These are phyloP conservation scores for Backusella luteola DNA, from an alignment of 192 early-diverging fungal species.

Conservation along the genomic window DNA sequence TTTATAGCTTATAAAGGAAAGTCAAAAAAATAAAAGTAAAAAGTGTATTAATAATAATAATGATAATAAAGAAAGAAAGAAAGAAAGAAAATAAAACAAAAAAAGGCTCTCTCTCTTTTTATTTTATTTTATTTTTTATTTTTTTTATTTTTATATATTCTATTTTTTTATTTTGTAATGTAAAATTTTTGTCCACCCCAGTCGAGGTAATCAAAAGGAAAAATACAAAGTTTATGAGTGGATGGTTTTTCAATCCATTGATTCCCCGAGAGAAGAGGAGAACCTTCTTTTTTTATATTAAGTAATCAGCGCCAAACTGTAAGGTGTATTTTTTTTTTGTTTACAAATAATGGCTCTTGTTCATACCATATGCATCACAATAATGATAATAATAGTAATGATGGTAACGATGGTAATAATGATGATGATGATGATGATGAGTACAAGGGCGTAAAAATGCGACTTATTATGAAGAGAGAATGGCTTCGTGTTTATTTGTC, in stretches of 20 bases:
- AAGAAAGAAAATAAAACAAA: neutral
- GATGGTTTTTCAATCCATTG: neutral
- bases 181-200: neutral
- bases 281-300: neutral
- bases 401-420: too few relatives aligned
- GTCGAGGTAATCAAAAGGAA: neutral
- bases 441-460: neutral
- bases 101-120: neutral
- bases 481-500: neutral
- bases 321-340: too few relatives aligned
- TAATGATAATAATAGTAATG: too few relatives aligned
- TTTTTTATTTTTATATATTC: too few relatives aligned
- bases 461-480: neutral
- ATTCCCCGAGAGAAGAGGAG: neutral
- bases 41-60: neutral
- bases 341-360: too few relatives aligned
- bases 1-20: neutral
- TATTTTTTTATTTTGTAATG: neutral
- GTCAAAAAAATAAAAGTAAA: neutral
- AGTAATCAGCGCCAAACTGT: neutral
- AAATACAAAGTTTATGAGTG: neutral
- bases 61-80: neutral
- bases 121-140: neutral
- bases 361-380: too few relatives aligned
- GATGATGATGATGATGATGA: too few relatives aligned